Conservation (phyloP, 495 filamentous ascomycete species). For the Hypoxylon fuscum region DNA sequence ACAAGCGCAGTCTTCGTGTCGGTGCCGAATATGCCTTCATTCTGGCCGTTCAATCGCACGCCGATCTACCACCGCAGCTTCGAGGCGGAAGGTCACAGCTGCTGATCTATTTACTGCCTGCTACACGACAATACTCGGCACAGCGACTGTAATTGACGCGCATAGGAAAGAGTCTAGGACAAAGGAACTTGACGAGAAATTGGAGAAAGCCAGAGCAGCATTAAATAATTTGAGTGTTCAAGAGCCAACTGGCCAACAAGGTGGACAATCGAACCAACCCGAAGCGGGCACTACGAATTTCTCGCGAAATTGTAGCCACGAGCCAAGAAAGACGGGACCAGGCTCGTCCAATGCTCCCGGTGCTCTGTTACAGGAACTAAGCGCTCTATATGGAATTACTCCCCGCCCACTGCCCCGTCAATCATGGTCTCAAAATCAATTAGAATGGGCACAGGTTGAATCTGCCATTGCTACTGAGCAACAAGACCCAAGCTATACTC, state of each 20-base stretch:
- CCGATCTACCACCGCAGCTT: constrained; percentile 61
- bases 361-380: constrained; percentile 26
- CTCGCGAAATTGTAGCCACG: background rate
- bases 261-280: background rate
- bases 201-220: constrained; percentile 59
- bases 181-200: constrained; percentile 67
- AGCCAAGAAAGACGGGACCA: background rate
- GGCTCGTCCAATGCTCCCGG: background rate
- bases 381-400: constrained; percentile 18
- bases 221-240: constrained; percentile 39
- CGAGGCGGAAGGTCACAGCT: constrained; percentile 60
- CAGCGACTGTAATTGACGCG: constrained; percentile 73
- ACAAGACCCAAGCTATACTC: constrained; percentile 11
- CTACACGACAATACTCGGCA: constrained; percentile 76
- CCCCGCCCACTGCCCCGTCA: constrained; percentile 15
- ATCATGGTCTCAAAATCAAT: constrained; percentile 34
- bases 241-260: constrained; percentile 29
- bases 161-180: constrained; percentile 68
- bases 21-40: constrained; percentile 70
- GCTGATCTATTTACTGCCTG: constrained; percentile 73
- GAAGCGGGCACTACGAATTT: constrained; percentile 1
- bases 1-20: constrained; percentile 66
- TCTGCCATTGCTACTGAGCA: constrained; percentile 33
- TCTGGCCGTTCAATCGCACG: constrained; percentile 61
- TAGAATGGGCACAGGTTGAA: constrained; percentile 38